phyloP scores from a whole-genome alignment of 2,329 filamentous ascomycete species.

The Fusarium nurragi region DNA sequence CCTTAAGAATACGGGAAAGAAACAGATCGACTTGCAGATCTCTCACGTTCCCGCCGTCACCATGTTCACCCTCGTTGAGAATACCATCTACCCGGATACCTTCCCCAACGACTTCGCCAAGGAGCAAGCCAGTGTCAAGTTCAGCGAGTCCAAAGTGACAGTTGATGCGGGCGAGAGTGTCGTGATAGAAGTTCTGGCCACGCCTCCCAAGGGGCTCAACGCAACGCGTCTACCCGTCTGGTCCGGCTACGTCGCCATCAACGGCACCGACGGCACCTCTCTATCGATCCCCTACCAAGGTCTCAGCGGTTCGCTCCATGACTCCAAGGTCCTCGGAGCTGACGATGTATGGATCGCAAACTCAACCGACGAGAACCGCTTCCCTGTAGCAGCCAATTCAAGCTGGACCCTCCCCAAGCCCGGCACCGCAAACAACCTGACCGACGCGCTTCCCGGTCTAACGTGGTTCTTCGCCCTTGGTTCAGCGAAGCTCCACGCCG shows the following conservation, averaged over 20 bases:
- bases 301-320: slow-evolving; percentile 50
- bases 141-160: slow-evolving; percentile 56
- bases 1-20: slow-evolving; percentile 63
- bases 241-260: slow-evolving; percentile 55
- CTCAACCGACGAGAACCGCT: slow-evolving; percentile 47
- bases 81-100: slow-evolving; percentile 48
- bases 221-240: slow-evolving; percentile 53
- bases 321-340: slow-evolving; percentile 37
- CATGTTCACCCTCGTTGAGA: slow-evolving; percentile 58
- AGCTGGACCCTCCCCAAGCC: slow-evolving; percentile 56
- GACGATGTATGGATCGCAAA: slow-evolving; percentile 45
- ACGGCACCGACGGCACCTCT: slow-evolving; percentile 51
- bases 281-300: slow-evolving; percentile 56
- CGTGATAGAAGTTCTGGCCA: slow-evolving; percentile 57
- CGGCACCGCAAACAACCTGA: slow-evolving; percentile 46
- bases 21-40: slow-evolving; percentile 61
- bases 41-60: slow-evolving; percentile 61
- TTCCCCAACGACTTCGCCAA: slow-evolving; percentile 59
- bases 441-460: slow-evolving; percentile 51
- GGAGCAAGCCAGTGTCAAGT: slow-evolving; percentile 55
- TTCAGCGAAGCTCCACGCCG: slow-evolving; percentile 54
- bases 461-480: slow-evolving; percentile 57
- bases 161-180: slow-evolving; percentile 55
- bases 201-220: slow-evolving; percentile 51
- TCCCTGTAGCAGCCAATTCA: slow-evolving; percentile 47